These are phyloP conservation scores for Vaccinium myrtillus DNA, from an alignment of 148 eudicot genomes.

Conservation along the genomic window DNA sequence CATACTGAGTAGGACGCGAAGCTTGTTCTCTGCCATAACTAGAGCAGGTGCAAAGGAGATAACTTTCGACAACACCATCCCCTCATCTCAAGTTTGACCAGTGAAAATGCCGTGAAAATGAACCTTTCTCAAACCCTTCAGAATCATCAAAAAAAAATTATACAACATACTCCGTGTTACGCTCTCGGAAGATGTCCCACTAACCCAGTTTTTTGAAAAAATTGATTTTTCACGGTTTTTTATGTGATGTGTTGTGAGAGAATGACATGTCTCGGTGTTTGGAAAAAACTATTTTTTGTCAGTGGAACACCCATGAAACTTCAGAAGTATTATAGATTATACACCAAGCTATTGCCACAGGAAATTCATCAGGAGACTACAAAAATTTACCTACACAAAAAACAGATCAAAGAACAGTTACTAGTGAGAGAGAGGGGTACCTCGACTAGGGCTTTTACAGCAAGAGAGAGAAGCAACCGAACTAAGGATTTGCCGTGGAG, in stretches of 20 bases:
- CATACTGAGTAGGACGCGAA: constrained; percentile 22
- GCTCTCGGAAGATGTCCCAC: background rate
- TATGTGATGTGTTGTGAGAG: too few relatives aligned
- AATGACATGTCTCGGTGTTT: too few relatives aligned
- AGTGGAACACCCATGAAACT: too few relatives aligned
- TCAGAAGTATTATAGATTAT: constrained; percentile 1
- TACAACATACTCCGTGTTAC: too few relatives aligned
- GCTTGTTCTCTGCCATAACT: constrained; percentile 21
- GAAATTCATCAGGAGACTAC: constrained; percentile 13
- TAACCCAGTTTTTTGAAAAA: too few relatives aligned
- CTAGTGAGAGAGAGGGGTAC: too few relatives aligned
- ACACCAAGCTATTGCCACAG: constrained; percentile 12
- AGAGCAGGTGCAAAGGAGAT: constrained; percentile 11
- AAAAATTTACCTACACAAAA: background rate
- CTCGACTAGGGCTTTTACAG: too few relatives aligned
- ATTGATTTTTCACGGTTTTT: too few relatives aligned
- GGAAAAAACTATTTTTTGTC: too few relatives aligned
- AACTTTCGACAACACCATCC: background rate
- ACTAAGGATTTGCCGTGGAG: too few relatives aligned
- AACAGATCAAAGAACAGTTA: too few relatives aligned
- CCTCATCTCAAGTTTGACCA: constrained; percentile 17
- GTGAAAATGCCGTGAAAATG: background rate
- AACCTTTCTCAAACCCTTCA: background rate
- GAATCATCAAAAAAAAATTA: background rate
- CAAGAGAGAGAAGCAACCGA: too few relatives aligned